These are phyloP conservation scores for Nothopassalora personata DNA, from an alignment of 2,329 filamentous ascomycete genomes.

Conservation along the genomic window DNA sequence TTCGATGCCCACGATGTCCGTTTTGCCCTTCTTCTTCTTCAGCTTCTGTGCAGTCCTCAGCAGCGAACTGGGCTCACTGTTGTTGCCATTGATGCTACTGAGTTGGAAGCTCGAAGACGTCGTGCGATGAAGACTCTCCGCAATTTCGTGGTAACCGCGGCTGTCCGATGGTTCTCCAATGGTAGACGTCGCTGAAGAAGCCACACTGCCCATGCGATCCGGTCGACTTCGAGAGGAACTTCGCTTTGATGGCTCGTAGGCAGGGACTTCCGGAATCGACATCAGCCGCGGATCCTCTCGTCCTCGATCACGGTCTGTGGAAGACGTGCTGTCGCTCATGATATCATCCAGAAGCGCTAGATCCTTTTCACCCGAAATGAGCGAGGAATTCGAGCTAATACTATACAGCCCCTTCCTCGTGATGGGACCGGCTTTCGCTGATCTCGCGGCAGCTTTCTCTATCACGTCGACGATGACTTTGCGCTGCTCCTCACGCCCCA, in stretches of 20 bases:
- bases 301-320: slow-evolving; percentile 40
- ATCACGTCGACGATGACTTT: slow-evolving; percentile 67
- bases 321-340: slow-evolving; percentile 47
- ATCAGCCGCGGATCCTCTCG: slow-evolving; percentile 42
- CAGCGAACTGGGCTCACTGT: slow-evolving; percentile 22
- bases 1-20: slow-evolving; percentile 54
- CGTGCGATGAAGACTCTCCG: slow-evolving; percentile 20
- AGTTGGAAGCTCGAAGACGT: slow-evolving; percentile 14
- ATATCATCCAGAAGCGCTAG: slow-evolving; percentile 37
- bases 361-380: slow-evolving; percentile 30
- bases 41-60: slow-evolving; percentile 44
- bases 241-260: slow-evolving; percentile 16
- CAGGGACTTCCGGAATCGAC: slow-evolving; percentile 28
- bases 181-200: slow-evolving; percentile 14
- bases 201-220: slow-evolving; percentile 12
- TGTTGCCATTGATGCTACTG: slow-evolving; percentile 11
- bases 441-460: slow-evolving; percentile 66
- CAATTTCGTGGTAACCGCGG: slow-evolving; percentile 19
- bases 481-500: slow-evolving; percentile 71
- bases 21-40: slow-evolving; percentile 50
- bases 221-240: slow-evolving; percentile 10
- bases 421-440: slow-evolving; percentile 37
- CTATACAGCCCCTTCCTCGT: slow-evolving; percentile 41
- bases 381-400: slow-evolving; percentile 44
- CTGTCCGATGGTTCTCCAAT: slow-evolving; percentile 14